Conservation (phyloP, 2,329 filamentous ascomycete genomes). For the Xylariaceae sp. region DNA sequence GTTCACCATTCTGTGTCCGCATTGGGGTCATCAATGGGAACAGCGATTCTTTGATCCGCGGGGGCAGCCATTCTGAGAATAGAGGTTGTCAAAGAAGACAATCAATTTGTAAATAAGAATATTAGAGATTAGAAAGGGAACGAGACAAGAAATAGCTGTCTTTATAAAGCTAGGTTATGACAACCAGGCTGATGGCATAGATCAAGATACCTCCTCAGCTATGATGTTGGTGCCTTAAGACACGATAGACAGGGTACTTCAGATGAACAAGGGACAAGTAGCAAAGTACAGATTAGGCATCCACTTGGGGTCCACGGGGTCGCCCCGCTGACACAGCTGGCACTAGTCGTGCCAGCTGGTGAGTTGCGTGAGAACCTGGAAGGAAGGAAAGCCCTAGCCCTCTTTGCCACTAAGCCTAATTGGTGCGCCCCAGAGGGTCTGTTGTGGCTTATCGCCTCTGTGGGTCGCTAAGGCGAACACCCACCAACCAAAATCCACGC, state of each 20-base stretch:
- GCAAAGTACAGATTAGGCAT: neutral
- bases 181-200: neutral
- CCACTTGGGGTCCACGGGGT: neutral
- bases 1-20: conserved; percentile 93
- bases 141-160: neutral
- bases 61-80: conserved; percentile 52
- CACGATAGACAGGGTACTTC: neutral
- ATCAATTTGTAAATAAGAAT: neutral
- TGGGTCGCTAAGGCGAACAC: conserved; percentile 13
- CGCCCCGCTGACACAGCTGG: conserved; percentile 3
- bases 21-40: conserved; percentile 91
- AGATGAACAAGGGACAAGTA: too few species aligned
- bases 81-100: neutral
- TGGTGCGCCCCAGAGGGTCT: conserved; percentile 18
- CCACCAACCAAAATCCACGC: conserved; percentile 26
- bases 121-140: neutral
- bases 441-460: conserved; percentile 19
- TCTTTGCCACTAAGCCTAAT: conserved; percentile 27
- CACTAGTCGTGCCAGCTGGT: conserved; percentile 4
- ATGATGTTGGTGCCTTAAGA: too few species aligned
- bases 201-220: neutral
- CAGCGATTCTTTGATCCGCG: conserved; percentile 60
- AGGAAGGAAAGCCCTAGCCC: conserved; percentile 30
- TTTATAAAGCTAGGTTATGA: neutral
- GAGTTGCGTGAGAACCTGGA: neutral